Conservation (phyloP, 2,329 filamentous ascomycete species). For the Xylariaceae sp. region DNA sequence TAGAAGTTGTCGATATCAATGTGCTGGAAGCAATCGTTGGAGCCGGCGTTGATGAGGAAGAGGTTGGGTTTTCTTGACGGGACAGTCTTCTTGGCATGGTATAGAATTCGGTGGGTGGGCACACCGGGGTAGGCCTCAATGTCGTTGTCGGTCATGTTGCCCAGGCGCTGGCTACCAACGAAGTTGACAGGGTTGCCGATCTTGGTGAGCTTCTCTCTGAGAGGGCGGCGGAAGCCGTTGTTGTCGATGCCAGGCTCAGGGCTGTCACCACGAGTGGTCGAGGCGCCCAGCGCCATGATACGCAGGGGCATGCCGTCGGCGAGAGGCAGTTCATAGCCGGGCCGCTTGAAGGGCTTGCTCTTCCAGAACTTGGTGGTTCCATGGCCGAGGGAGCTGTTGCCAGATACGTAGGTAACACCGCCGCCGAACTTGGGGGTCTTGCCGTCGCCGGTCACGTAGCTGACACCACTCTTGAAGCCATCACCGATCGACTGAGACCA, state of each 20-base stretch:
- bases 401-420: conserved; percentile 27
- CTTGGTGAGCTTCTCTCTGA: conserved; percentile 33
- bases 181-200: conserved; percentile 33
- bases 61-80: conserved; percentile 31
- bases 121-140: conserved; percentile 33
- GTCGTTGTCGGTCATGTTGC: conserved; percentile 35
- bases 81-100: conserved; percentile 29
- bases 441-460: conserved; percentile 21
- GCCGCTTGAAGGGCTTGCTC: conserved; percentile 28
- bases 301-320: conserved; percentile 31
- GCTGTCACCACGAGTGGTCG: conserved; percentile 32
- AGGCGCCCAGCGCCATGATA: conserved; percentile 33
- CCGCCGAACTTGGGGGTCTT: conserved; percentile 7
- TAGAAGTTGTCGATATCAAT: conserved; percentile 33
- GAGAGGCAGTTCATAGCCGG: conserved; percentile 30
- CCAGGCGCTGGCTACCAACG: conserved; percentile 32
- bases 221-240: conserved; percentile 32
- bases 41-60: conserved; percentile 34
- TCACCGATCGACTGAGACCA: conserved; percentile 28
- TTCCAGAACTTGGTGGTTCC: conserved; percentile 26
- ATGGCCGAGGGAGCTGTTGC: conserved; percentile 23
- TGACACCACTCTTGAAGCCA: conserved; percentile 28
- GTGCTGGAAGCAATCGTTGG: conserved; percentile 34
- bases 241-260: conserved; percentile 30
- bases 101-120: conserved; percentile 29